Evolutionary conservation across 2,329 filamentous ascomycete genomes (phyloP).

Genomic region (Myriosclerotinia duriaeana): DNA sequence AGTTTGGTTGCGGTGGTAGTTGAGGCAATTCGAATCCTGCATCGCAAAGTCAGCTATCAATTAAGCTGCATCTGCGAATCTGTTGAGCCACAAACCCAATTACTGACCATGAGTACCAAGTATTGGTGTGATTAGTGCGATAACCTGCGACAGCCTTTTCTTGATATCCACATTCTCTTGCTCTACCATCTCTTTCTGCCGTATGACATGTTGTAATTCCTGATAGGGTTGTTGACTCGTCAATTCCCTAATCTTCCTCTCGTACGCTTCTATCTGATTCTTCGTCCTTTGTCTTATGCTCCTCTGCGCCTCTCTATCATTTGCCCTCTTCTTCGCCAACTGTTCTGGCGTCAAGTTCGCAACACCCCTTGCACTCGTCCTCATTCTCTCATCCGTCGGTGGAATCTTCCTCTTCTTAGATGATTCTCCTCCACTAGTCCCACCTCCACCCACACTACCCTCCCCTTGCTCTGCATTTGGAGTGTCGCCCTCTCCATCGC

Average conservation of each 20-base stretch:
- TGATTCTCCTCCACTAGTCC: conserved; percentile 1
- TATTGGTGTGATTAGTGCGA: conserved; percentile 63
- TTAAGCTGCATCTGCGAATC: neutral
- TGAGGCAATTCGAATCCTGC: conserved; percentile 31
- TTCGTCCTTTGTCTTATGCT: conserved; percentile 86
- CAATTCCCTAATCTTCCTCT: conserved; percentile 73
- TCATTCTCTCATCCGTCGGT: neutral
- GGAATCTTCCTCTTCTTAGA: conserved; percentile 10
- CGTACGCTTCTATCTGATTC: conserved; percentile 78
- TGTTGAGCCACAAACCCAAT: conserved; percentile 13
- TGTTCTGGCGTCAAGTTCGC: conserved; percentile 87
- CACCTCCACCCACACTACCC: conserved; percentile 7
- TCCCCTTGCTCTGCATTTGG: conserved; percentile 7
- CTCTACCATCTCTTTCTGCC: conserved; percentile 74
- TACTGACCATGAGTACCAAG: conserved; percentile 43
- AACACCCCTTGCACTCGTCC: conserved; percentile 69
- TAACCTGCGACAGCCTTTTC: conserved; percentile 61
- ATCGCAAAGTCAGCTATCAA: conserved; percentile 16
- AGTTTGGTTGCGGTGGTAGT: conserved; percentile 29
- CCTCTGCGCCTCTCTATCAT: conserved; percentile 86
- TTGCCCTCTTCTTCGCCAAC: conserved; percentile 84
- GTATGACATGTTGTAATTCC: conserved; percentile 73
- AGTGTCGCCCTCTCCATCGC: neutral
- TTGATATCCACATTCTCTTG: conserved; percentile 79
- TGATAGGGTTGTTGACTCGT: conserved; percentile 76